Base-by-base conservation (phyloP, 2,329 filamentous ascomycete genomes). In the Parastagonospora nodorum region DNA sequence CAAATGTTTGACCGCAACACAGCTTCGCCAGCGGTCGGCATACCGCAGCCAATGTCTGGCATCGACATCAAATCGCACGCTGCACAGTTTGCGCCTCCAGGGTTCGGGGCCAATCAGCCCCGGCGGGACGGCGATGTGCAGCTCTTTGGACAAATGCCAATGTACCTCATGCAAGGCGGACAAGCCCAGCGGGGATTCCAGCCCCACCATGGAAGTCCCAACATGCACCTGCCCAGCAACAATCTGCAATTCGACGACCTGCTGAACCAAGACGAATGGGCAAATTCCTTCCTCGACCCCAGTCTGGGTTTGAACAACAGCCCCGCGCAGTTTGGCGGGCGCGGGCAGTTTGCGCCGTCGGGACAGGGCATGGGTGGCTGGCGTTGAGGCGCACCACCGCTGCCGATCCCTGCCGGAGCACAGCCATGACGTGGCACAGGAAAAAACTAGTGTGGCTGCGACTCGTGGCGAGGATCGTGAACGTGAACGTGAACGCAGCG, bases 111-210 rank as follows among this genome's bases (percentile, higher is more conserved):
- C 8, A 48, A 56, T 8, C 55, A 53, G 14, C 55, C 56, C 5
- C 42, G 59, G n/a, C 59, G 62, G 28, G 86, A 88, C 46, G 83
- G 89, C 43, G 88, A 92, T 63, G 88, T 87, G 14, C 88, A 91
- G 57, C 78, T 92, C 10, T 84, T 90, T 50, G 86, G 85, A 0
- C 84, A 88, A 1, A 79, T 90, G 32, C 87, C 88, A 12, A 84
- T 87, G 32, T 92, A 90, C 64, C 77, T 91, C 60, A 82, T 88
- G 74, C 83, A 86, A 67, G 76, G 64, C 39, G 58, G 61, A 44
- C 66, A 68, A 42, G 48, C 51, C 30, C 57, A 63, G 37, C 44
- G 64, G 42, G 57, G 49, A 33, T 69, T 60, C 50, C 70, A 59
- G 40, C 64, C 68, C 31, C 66, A 66, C 14, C 53, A 51, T 35